A percentile compares a stretch with the other conserved stretches of the same genome.
Evolutionary conservation across 2,329 filamentous ascomycete genomes (phyloP).

Genomic region (Colletotrichum scovillei): DNA sequence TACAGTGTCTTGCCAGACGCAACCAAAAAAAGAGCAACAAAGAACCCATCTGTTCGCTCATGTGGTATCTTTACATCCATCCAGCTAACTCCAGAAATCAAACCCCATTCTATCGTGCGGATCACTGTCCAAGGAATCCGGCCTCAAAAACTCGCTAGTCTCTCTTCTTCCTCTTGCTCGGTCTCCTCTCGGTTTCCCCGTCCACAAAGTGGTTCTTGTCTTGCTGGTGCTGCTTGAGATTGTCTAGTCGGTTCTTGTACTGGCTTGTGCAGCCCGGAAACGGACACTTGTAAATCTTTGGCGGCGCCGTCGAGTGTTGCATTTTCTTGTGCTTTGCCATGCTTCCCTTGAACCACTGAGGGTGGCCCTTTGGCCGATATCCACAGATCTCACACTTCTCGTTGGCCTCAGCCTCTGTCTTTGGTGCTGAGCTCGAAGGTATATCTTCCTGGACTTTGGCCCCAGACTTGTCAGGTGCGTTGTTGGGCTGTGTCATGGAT

Average conservation of each 20-base stretch:
- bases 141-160: constrained; percentile 24
- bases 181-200: constrained; percentile 49
- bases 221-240: constrained; percentile 66
- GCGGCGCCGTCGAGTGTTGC: constrained; percentile 61
- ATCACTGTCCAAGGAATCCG: constrained; percentile 4
- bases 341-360: constrained; percentile 68
- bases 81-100: not conserved
- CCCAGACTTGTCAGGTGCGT: not conserved
- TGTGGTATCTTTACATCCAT: not conserved
- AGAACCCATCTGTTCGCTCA: not conserved
- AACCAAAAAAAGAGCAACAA: not conserved
- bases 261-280: constrained; percentile 65
- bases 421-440: constrained; percentile 38
- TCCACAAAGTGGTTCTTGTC: constrained; percentile 67
- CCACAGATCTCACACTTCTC: constrained; percentile 63
- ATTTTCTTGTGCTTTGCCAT: constrained; percentile 69
- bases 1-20: not conserved
- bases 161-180: constrained; percentile 61
- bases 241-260: constrained; percentile 67
- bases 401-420: constrained; percentile 56
- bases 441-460: not conserved
- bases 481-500: not conserved
- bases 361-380: constrained; percentile 66
- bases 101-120: not conserved
- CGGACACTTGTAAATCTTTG: constrained; percentile 63